Percentiles rank a stretch among this genome's conserved stretches.
These are phyloP conservation scores for Garcia nutans DNA, from an alignment of 345 rosid genomes.

Conservation along the genomic window DNA sequence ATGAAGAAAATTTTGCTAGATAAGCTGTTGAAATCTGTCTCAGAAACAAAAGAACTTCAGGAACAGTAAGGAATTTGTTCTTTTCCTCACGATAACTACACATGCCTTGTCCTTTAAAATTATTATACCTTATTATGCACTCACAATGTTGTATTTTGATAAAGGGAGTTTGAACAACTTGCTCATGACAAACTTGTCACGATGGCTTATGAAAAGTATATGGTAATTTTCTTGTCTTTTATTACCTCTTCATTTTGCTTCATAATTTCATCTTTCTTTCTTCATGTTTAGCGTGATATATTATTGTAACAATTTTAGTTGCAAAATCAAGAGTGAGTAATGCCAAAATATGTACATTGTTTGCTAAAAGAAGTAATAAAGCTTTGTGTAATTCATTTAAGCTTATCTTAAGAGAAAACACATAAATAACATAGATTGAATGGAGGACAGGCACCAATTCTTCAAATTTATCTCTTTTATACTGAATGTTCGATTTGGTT, in stretches of 20 bases:
- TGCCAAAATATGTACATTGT: neutral
- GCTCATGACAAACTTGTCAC: constrained; percentile 74
- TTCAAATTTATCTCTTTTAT: neutral
- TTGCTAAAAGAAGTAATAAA: neutral
- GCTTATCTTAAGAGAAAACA: neutral
- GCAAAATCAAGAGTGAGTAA: neutral
- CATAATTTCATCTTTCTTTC: neutral
- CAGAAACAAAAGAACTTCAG: constrained; percentile 61
- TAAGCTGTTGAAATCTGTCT: constrained; percentile 58
- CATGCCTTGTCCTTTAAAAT: constrained; percentile 11
- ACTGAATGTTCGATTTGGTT: neutral
- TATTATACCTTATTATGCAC: constrained; percentile 15
- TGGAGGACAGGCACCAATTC: neutral
- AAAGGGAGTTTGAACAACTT: constrained; percentile 68
- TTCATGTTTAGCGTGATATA: neutral
- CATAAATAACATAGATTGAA: neutral
- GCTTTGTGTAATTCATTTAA: neutral
- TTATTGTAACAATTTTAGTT: neutral
- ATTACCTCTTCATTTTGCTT: neutral
- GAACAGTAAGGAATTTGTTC: constrained; percentile 54
- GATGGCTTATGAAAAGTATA: constrained; percentile 84
- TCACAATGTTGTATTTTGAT: constrained; percentile 16
- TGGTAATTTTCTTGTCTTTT: constrained; percentile 41
- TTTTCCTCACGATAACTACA: constrained; percentile 21
- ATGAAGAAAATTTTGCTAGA: constrained; percentile 67